Base-by-base conservation (phyloP, 441 rosid genomes). In the Gossypium aridum region DNA sequence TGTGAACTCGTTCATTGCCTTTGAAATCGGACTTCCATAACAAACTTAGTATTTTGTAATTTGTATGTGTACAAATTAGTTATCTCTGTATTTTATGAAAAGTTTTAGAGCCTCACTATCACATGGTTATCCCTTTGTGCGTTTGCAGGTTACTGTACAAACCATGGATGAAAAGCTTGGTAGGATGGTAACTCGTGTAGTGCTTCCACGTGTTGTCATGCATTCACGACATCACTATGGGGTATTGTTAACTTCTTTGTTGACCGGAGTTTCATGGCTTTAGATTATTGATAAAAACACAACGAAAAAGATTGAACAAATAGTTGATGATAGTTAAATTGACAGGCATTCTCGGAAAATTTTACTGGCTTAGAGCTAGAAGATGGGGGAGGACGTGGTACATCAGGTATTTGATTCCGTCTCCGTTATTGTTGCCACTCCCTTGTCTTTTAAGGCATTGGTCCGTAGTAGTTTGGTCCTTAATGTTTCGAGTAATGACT, bases 321-420 rank as follows among this genome's bases (percentile, higher is more conserved):
- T 51, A 28, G 37, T 77, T 85, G 55, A 60, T 60, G 31, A 22
- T 53, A 64, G 68, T 75, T 70, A 43, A 55, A 28, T 76, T 70
- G 70, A 73, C 93, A 96, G 99, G 96, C 99, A 49, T 96, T 91
- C 79, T 92, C 97, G 53, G 91, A 89, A 63, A 96, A 96, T 82
- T 94, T 94, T 78, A 94, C 96, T 3, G 99, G 99, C 61, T 88
- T 96, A 79, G 99, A 96, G 84, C 94, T 96, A 64, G 99, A 96
- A 82, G 99, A 96, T 82, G 99, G 99, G 70, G 99, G 99, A 77
- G 99, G 99, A 57, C 98, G 99, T 67, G 99, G 99, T 75, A 96
- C 99, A 71, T 96, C 99, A 76, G 97, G 97, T 91, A 61, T 80
- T 64, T 43, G 19, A 68, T 69, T 73, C 54, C 51, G 71, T 16